Base-by-base conservation (phyloP, 345 rosid genomes). In the Stellera chamaejasme region DNA sequence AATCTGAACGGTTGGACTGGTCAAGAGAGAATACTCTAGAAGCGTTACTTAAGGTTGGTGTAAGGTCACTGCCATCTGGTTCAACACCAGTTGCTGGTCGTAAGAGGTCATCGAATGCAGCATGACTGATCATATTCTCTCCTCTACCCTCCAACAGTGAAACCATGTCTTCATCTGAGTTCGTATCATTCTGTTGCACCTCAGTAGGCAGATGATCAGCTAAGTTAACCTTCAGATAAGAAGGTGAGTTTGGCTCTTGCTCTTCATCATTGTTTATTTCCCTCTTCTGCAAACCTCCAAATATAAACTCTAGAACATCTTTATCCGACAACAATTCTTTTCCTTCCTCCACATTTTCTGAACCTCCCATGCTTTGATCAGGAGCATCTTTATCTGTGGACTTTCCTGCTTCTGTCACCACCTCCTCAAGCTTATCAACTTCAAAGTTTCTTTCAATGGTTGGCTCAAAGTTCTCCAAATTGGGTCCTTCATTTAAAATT, bases 1-100 rank as follows among this genome's bases (percentile, higher is more conserved):
- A 69, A 54, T 45, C 66, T 45, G 65, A 55, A 63, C 49, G 46
- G 45, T 45, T 45, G 42, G 61, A 56, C 10, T 26, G 48, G 43
- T 63, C 70, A 7, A 61, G 43, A 42, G 71, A 47, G 61, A 68
- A 59, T 39, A 48, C 50, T 43, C 50, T 53, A 27, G 71, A 68
- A 54, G 55, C 70, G 66, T 58, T 59, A 7, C 36, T 39, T 15
- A 61, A 62, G 45, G 55, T 62, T 28, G 53, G 4, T 5, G 61
- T 45, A 19, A 59, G 55, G 45, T 60, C 50, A 50, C 63, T 52
- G 11, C 43, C 61, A 54, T 67, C 72, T 6, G 51, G 25, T 27
- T 59, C 67, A 53, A 43, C 70, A 51, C 58, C 14, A 50, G 66
- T 62, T 49, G 66, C 78, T 32, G 74, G 74, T 55, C 65, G 62